Base-by-base conservation (phyloP, 2,329 filamentous ascomycete genomes). In the Botrytis byssoidea region DNA sequence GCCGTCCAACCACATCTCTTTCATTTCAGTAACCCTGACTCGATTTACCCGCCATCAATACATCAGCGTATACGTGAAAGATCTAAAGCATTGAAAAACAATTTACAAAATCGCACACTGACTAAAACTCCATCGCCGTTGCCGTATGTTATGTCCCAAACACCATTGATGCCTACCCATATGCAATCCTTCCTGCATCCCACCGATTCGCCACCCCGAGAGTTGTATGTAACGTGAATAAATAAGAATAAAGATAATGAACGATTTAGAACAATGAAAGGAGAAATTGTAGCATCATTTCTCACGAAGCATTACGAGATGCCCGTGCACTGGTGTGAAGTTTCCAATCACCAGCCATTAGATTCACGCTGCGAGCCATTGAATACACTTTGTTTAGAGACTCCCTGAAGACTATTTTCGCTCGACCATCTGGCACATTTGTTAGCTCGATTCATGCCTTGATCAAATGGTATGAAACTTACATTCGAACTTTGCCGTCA, bases 401-500 rank as follows among this genome's bases (percentile, higher is more conserved):
- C 20, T 55, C 46, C 46, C 22, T 25, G 55, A 32, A 68, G 25
- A n/a, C n/a, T 65, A 22, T 75, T 76, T 63, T 78, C 75, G 64
- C 78, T 79, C 29, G 76, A 77, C 78, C 78, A 79, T 77, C 78
- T 79, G 59, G 37, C 46, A 25, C 32, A 18, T 37, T 42, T 46
- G 72, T 66, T 48, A 73, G n/a, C 44, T 63, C 46, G 42, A 63
- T 14, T 10, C 32, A 61, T 25, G 55, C 44, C 57, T n/a, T 29
- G 59, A 65, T 35, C 18, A 18, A 22, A 40, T 48, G 29, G 74
- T 35, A 10, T n/a, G 60, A 25, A 74, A 85, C 92, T 86, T 85
- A 98, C 92, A 99, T 94, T 83, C 92, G 91, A 76, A 98, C 91
- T 81, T 88, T 90, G 71, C 88, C 87, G 80, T 98, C 96, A 81